Evolutionary conservation across 768 basidiomycete species (phyloP).

Genomic region (Heimioporus sp.): DNA sequence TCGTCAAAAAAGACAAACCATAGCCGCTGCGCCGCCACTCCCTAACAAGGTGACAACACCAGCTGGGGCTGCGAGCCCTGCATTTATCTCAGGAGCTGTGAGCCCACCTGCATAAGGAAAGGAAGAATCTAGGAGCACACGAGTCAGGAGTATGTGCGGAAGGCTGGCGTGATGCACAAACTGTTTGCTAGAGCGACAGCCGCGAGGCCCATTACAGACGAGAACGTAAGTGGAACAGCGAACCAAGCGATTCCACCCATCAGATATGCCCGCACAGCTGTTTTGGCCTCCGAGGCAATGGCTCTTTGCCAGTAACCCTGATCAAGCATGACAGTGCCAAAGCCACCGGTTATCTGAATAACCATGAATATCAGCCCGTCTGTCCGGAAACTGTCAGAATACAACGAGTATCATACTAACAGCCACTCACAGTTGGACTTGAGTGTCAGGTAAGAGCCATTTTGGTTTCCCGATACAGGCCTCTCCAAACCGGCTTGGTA

Average conservation of each 20-base stretch:
- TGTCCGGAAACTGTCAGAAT: not conserved
- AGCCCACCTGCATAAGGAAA: constrained; percentile 37
- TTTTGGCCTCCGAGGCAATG: constrained; percentile 35
- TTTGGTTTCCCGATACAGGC: constrained; percentile 36
- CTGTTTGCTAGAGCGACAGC: constrained; percentile 26
- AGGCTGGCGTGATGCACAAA: not conserved
- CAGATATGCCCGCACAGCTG: constrained; percentile 37
- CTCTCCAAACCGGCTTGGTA: constrained; percentile 20
- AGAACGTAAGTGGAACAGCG: constrained; percentile 38
- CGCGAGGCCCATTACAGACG: constrained; percentile 36
- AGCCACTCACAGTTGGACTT: constrained; percentile 25
- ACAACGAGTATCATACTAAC: not conserved
- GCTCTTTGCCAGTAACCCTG: constrained; percentile 39
- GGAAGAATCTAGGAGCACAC: constrained; percentile 31
- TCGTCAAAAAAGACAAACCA: constrained; percentile 19
- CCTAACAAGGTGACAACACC: constrained; percentile 35
- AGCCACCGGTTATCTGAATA: constrained; percentile 18
- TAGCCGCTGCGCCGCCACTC: constrained; percentile 34
- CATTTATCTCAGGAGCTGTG: constrained; percentile 27
- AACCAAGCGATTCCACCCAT: constrained; percentile 41
- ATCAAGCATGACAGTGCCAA: constrained; percentile 18
- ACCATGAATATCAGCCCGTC: constrained; percentile 17
- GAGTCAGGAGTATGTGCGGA: not conserved
- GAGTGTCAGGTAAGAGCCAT: constrained; percentile 38
- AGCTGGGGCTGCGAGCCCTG: constrained; percentile 35